Conservation (phyloP, 306 rosid species). For the Luffa acutangula region DNA sequence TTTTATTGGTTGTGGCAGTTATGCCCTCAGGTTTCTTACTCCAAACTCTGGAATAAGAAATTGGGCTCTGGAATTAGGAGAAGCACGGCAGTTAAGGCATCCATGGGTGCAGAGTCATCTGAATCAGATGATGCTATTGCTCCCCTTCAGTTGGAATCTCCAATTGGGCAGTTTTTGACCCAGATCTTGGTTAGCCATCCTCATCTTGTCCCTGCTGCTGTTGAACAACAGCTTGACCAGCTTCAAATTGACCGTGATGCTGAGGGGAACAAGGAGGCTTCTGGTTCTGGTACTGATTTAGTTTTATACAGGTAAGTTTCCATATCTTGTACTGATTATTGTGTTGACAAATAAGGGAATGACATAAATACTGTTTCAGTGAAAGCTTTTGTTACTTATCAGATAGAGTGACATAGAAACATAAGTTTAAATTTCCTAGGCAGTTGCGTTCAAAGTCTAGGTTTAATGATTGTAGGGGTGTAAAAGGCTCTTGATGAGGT, state of each 20-base stretch:
- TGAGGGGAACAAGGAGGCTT: slow-evolving; percentile 44
- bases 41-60: slow-evolving; percentile 34
- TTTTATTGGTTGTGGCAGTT: slow-evolving; percentile 24
- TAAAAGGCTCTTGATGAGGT: not conserved
- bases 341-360: not conserved
- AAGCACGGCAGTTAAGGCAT: slow-evolving; percentile 31
- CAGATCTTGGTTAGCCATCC: slow-evolving; percentile 77
- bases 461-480: not conserved
- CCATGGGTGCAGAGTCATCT: slow-evolving; percentile 34
- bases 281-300: slow-evolving; percentile 56
- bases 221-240: slow-evolving; percentile 83
- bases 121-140: slow-evolving; percentile 45
- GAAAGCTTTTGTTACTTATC: not conserved
- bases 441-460: not conserved
- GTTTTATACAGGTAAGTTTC: slow-evolving; percentile 64
- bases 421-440: not conserved
- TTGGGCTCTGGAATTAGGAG: slow-evolving; percentile 31
- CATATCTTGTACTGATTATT: not conserved
- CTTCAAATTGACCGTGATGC: slow-evolving; percentile 84
- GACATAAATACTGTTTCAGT: not conserved
- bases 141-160: slow-evolving; percentile 85
- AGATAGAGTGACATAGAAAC: not conserved
- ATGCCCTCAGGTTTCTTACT: slow-evolving; percentile 20
- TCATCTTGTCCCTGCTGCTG: slow-evolving; percentile 91
- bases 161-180: slow-evolving; percentile 80